Base-by-base conservation (phyloP, 441 rosid genomes). In the Melastoma candidum region DNA sequence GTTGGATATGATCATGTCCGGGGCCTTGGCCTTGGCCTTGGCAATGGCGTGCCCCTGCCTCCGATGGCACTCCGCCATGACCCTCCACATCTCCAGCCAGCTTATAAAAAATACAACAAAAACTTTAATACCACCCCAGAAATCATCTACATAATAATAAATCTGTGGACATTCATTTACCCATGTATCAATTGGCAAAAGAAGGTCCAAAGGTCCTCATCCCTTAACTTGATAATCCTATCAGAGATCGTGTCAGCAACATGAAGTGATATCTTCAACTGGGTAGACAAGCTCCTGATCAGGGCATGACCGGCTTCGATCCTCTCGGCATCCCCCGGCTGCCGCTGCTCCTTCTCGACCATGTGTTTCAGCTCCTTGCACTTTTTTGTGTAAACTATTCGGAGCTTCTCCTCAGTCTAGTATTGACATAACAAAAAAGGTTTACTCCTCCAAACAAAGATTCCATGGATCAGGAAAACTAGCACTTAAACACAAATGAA, bases 321-420 rank as follows among this genome's bases (percentile, higher is more conserved):
- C 57, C 70, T 81, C 27, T 48, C 66, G 7, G 56, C 68, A 50
- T 77, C 73, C 8, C 57, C 66, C 36, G 36, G 36, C 36, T 29
- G 36, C 36, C 7, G 36, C 36, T 29, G 3, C 57, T 58, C 74
- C 51, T 69, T 79, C 13, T 66, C 59, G 9, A 58, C 68, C 61
- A 79, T 8, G 43, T 51, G 70, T 41, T 58, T 77, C 57, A 77
- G 54, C 58, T 71, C 75, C 70, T 60, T 69, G 58, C 62, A 67
- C 70, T 69, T 68, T 65, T 60, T 77, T 54, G 68, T 67, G 60
- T 71, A 63, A 55, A 75, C 22, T 36, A 65, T 64, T 2, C 83
- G 76, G 49, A 79, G 26, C 50, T 73, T 79, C 55, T 82, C 85
- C 66, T 82, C 85, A 32, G 74, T 74, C 88, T 82, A 29, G 7